Conservation (phyloP, 2,329 filamentous ascomycete genomes). For the Bipolaris zeicola region DNA sequence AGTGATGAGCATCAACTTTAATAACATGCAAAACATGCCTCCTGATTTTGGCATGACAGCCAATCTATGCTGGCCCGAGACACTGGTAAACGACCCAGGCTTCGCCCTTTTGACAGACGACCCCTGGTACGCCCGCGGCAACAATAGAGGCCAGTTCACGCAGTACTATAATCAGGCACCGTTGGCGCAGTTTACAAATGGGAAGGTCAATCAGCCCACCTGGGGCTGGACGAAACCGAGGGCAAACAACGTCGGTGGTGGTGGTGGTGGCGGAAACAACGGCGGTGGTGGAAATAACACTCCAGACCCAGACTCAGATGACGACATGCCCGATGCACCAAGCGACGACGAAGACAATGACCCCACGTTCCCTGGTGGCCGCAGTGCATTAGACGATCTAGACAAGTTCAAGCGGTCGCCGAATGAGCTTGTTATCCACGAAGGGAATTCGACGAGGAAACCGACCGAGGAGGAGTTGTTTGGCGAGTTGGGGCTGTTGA, state of each 20-base stretch:
- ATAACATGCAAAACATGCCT: neutral
- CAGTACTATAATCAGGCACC: neutral
- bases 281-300: neutral
- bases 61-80: conserved; percentile 1
- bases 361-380: neutral
- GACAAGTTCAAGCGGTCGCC: neutral
- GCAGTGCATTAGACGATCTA: neutral
- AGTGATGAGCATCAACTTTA: neutral
- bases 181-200: neutral
- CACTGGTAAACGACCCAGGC: neutral
- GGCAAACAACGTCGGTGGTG: no score
- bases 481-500: neutral
- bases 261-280: neutral
- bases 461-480: conserved; percentile 1
- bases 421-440: neutral
- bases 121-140: neutral
- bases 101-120: conserved; percentile 2
- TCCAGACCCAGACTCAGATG: neutral
- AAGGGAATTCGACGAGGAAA: neutral
- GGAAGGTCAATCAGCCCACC: neutral
- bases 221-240: neutral
- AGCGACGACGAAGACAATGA: neutral
- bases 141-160: neutral
- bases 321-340: neutral
- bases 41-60: neutral